Conservation (phyloP, 192 early-diverging fungal genomes). For the Spizellomyces punctatus region DNA sequence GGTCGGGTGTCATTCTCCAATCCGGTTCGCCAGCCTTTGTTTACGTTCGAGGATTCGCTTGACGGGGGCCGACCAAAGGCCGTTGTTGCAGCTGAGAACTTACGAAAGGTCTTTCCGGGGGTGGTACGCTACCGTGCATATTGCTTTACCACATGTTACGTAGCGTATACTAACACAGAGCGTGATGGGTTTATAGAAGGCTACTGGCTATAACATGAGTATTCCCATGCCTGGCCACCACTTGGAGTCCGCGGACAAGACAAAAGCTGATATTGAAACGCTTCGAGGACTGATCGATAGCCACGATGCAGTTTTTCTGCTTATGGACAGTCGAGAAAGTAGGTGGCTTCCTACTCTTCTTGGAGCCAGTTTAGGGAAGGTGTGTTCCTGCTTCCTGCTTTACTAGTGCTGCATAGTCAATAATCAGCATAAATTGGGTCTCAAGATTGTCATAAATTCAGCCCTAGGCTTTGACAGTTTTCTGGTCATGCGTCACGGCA, state of each 20-base stretch:
- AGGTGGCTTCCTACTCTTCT: slow-evolving; percentile 94
- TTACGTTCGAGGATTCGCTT: slow-evolving; percentile 85
- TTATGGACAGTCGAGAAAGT: slow-evolving; percentile 95
- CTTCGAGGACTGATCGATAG: slow-evolving; percentile 67
- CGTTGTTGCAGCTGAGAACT: slow-evolving; percentile 73
- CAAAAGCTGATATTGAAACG: slow-evolving; percentile 42
- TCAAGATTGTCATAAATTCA: slow-evolving; percentile 83
- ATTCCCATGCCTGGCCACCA: slow-evolving; percentile 99
- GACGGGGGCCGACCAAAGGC: slow-evolving; percentile 89
- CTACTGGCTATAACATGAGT: slow-evolving; percentile 67
- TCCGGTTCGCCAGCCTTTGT: slow-evolving; percentile 93
- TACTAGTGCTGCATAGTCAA: too few relatives aligned
- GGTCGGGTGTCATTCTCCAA: slow-evolving; percentile 93
- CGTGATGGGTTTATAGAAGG: slow-evolving; percentile 47
- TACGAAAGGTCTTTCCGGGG: slow-evolving; percentile 79
- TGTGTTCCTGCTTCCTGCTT: slow-evolving; percentile 2
- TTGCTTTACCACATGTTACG: not conserved
- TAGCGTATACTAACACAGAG: not conserved
- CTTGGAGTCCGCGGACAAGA: slow-evolving; percentile 25
- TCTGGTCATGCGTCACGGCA: slow-evolving; percentile 94
- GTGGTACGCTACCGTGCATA: slow-evolving; percentile 53
- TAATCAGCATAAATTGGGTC: not conserved
- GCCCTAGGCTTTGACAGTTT: slow-evolving; percentile 96
- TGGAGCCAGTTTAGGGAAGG: slow-evolving; percentile 68
- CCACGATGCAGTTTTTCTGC: slow-evolving; percentile 87